Conservation (phyloP, 139 green algal species). For the Closterium sp. region DNA sequence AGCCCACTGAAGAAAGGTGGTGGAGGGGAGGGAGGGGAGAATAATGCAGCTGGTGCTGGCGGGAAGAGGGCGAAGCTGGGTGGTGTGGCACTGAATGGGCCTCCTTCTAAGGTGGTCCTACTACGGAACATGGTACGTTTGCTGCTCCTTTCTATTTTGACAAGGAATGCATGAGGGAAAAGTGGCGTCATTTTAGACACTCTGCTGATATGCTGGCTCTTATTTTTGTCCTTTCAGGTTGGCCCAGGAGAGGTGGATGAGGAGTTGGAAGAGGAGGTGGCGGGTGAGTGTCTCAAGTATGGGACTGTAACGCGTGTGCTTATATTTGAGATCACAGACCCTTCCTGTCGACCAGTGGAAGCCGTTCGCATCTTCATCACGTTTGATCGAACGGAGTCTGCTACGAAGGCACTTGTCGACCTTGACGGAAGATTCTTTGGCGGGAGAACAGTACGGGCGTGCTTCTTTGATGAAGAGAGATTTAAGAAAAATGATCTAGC, state of each 20-base stretch:
- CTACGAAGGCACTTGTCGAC: conserved; percentile 73
- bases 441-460: conserved; percentile 70
- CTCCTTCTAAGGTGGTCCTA: conserved; percentile 62
- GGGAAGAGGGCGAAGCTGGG: background rate
- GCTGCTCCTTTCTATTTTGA: no score
- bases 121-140: conserved; percentile 70
- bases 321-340: conserved; percentile 78
- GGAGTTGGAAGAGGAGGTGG: conserved; percentile 87
- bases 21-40: background rate
- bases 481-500: conserved; percentile 76
- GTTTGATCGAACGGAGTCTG: conserved; percentile 75
- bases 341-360: conserved; percentile 63
- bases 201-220: no score
- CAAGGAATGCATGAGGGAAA: no score
- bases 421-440: conserved; percentile 82
- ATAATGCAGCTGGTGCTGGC: background rate
- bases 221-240: conserved; percentile 58
- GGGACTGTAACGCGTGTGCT: conserved; percentile 75
- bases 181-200: no score
- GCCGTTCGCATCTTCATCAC: conserved; percentile 86
- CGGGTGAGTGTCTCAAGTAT: conserved; percentile 86
- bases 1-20: background rate
- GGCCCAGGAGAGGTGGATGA: conserved; percentile 88
- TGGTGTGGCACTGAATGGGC: conserved; percentile 44
- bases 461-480: conserved; percentile 79